phyloP scores from a whole-genome alignment of 371 early-diverging fungal genomes.

The Mucor lusitanicus region DNA sequence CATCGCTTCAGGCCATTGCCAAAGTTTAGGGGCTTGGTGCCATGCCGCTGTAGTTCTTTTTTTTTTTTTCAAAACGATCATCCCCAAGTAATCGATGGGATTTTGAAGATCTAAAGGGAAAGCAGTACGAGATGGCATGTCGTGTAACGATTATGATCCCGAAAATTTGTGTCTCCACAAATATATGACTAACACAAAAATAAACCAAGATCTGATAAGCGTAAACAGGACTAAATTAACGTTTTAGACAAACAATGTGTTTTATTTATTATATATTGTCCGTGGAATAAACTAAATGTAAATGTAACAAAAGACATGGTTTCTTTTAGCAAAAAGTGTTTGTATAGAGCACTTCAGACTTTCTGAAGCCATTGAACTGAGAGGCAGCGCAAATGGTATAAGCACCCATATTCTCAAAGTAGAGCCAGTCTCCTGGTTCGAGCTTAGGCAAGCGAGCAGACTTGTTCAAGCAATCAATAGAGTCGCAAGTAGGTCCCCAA shows the following conservation, averaged over 20 bases:
- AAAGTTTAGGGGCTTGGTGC: too few relatives aligned
- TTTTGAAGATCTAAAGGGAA: too few relatives aligned
- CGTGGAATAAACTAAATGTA: not conserved
- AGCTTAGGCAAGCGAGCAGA: conserved; percentile 78
- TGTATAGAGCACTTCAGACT: conserved; percentile 84
- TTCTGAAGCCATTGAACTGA: conserved; percentile 91
- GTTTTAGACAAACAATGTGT: not conserved
- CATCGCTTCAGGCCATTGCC: too few relatives aligned
- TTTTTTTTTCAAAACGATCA: too few relatives aligned
- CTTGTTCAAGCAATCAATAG: conserved; percentile 90
- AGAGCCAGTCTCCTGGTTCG: conserved; percentile 95
- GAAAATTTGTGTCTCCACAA: too few relatives aligned
- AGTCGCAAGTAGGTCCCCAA: conserved; percentile 99
- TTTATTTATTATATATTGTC: not conserved
- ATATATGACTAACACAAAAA: too few relatives aligned
- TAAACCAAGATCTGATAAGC: too few relatives aligned
- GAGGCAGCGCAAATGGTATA: conserved; percentile 91
- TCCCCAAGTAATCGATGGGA: too few relatives aligned
- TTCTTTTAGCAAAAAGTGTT: conserved; percentile 59
- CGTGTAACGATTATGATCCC: too few relatives aligned
- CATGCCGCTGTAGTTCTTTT: too few relatives aligned
- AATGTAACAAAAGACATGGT: not conserved
- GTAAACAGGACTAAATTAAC: too few relatives aligned
- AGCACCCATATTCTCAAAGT: conserved; percentile 96
- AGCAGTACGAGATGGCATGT: too few relatives aligned